These are phyloP conservation scores for Heteromeles arbutifolia DNA, from an alignment of 306 rosid genomes.

Conservation along the genomic window DNA sequence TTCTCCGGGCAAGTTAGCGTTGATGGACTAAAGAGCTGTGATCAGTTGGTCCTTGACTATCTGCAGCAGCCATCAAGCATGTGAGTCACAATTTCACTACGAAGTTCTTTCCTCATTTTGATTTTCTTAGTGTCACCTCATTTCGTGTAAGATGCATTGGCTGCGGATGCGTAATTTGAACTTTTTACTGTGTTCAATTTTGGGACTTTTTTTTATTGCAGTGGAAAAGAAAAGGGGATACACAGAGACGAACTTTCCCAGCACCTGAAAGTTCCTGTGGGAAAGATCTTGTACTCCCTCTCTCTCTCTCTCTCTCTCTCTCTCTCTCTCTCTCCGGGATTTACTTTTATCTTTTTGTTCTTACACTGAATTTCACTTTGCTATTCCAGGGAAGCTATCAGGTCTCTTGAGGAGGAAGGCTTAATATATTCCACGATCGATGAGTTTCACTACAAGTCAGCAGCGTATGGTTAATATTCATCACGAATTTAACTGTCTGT, in stretches of 20 bases:
- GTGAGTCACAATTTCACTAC: constrained; percentile 36
- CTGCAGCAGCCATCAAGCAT: constrained; percentile 69
- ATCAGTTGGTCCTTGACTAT: constrained; percentile 68
- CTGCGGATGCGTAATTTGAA: not conserved
- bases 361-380: not conserved
- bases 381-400: constrained; percentile 58
- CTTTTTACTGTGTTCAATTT: not conserved
- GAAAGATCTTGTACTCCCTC: constrained; percentile 55
- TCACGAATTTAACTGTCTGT: not conserved
- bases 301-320: not conserved
- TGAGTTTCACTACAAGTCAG: constrained; percentile 79
- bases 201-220: constrained; percentile 27
- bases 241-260: constrained; percentile 61
- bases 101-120: not conserved
- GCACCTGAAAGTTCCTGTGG: constrained; percentile 73
- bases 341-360: not conserved
- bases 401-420: constrained; percentile 78
- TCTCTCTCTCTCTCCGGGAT: not conserved
- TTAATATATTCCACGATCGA: constrained; percentile 78
- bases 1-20: constrained; percentile 40
- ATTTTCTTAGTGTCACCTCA: not conserved
- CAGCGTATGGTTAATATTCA: constrained; percentile 27
- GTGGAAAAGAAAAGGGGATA: constrained; percentile 64
- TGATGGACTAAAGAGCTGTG: constrained; percentile 59
- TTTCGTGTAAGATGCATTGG: not conserved